Base-by-base conservation (phyloP, 2,329 filamentous ascomycete species). In the Lasiodiplodia citricola region DNA sequence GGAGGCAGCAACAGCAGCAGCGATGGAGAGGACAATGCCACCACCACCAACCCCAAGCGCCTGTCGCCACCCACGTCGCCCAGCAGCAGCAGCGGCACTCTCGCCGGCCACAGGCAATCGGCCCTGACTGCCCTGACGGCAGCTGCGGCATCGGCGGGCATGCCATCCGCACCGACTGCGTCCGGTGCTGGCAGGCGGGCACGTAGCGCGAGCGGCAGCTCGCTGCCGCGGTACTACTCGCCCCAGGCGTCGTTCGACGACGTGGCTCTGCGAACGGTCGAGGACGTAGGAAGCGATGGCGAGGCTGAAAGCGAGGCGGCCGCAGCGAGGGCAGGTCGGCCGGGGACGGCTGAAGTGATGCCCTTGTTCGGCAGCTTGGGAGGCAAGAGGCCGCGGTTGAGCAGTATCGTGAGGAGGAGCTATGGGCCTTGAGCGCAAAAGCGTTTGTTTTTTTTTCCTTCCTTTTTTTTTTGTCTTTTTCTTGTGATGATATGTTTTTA, bases 151-250 rank as follows among this genome's bases (percentile, higher is more conserved):
- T 41, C 31, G 2, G 31, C 31, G 31, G 31, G 31, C 31, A 35
- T 35, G 31, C 31, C 31, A 35, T 35, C 38, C 38, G 16, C 18
- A 28, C 18, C 57, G 16, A 23, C 57, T 7, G 38, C 23, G 23
- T 11, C 13, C n/a, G 35, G 35, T 21, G 55, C 3, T 23, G 31
- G 28, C 0, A 51, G 47, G 35, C 31, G 63, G 8, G 23, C 51
- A 16, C 50, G 63, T 23, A 66, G 63, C 51, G 52, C 51, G 18
- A 66, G 51, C 63, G 63, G 63, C 10, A 55, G 51, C 51, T 56
- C 37, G 35, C 23, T 66, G 51, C 50, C 50, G 50, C 50, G 63
- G 7, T 66, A 66, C 63, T 66, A 66, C 47, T 51, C 63, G 18
- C 37, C 51, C 35, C 51, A 56, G 8, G 21, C 63, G 51, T 55